Base-by-base conservation (phyloP, 2,329 filamentous ascomycete genomes). In the Lasiodiplodia gonubiensis region DNA sequence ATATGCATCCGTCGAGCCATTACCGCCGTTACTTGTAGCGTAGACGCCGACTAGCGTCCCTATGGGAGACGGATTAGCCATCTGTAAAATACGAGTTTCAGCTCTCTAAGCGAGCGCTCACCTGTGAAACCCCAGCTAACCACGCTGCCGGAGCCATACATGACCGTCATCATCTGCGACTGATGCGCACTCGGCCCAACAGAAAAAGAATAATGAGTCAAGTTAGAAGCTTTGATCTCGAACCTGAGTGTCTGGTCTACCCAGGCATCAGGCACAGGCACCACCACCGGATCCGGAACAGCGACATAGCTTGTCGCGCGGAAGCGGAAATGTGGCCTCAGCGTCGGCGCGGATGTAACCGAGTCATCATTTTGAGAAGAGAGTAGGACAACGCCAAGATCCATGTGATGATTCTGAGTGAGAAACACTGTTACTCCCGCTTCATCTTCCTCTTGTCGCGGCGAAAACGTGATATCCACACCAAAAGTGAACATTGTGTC, bases 371-470 rank as follows among this genome's bases (percentile, higher is more conserved):
- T 71, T 6, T 66, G 8, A 14, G 70, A 51, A 4, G 70, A 68
- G 4, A 76, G 71, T 30, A 75, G 57, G 3, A 75, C 71, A 8
- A 79, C 65, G n/a, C 78, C 78, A 11, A 87, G 71, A 51, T 86
- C 82, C 8, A 85, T 75, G 63, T 87, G 85, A 68, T 86, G 82
- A 69, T 83, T 81, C 42, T 76, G 71, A 0, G 82, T 86, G 39
- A 88, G 75, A 72, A 88, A 88, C 0, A 82, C 77, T 0, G 82
- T 83, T 4, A 87, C 76, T 0, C 86, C 86, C 1, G 84, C 83
- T 72, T 88, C 86, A 68, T 85, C 81, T 1, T 80, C 80, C 0
- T 72, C 54, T 0, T 68, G 68, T 0, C 73, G 73, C 0, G 85
- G 81, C 0, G 71, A 66, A 70, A 83, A 87, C 8, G 78, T 74